Conservation (phyloP, 495 filamentous ascomycete species). For the Podospora fimiseda region DNA sequence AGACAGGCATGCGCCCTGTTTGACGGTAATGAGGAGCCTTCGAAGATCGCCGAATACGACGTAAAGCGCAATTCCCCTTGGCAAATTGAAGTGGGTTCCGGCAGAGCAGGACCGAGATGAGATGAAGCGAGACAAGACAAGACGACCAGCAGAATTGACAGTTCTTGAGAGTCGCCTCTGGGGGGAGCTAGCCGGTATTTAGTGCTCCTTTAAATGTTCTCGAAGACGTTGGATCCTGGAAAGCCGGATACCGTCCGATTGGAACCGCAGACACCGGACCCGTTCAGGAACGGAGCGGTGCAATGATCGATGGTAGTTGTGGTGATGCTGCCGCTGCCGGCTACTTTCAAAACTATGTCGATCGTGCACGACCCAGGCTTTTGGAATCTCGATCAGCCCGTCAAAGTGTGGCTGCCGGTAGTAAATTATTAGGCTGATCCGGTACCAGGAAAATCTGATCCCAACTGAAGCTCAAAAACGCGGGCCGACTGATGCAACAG, state of each 20-base stretch:
- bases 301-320: conserved; percentile 4
- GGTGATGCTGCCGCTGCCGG: conserved; percentile 12
- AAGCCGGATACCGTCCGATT: background rate
- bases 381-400: conserved; percentile 14
- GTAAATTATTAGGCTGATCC: conserved; percentile 23
- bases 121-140: conserved; percentile 4
- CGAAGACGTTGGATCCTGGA: background rate
- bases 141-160: conserved; percentile 8
- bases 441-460: conserved; percentile 1
- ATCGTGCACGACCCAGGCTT: conserved; percentile 21
- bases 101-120: conserved; percentile 11
- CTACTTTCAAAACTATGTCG: conserved; percentile 16
- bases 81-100: conserved; percentile 12
- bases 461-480: conserved; percentile 1
- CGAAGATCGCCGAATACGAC: conserved; percentile 9
- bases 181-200: conserved; percentile 1
- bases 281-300: conserved; percentile 14
- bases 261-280: background rate
- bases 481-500: background rate
- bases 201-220: background rate
- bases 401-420: conserved; percentile 6
- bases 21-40: conserved; percentile 10
- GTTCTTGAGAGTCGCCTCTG: background rate
- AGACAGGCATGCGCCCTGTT: conserved; percentile 15
- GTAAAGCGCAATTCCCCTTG: conserved; percentile 11